phyloP scores from a whole-genome alignment of 495 filamentous ascomycete species.

The Evernia prunastri region DNA sequence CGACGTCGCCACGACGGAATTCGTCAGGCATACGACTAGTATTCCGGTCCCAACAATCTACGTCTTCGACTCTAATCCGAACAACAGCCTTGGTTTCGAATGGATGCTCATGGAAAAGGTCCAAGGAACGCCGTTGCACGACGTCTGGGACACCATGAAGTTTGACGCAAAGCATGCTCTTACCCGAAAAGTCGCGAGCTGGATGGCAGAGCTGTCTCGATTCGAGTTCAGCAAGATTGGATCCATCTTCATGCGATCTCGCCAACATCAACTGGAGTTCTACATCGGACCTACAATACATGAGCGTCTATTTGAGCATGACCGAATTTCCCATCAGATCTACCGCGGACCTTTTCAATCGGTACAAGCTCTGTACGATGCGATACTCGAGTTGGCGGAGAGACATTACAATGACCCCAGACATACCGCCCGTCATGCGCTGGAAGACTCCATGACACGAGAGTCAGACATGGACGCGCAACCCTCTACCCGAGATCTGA shows the following conservation, averaged over 20 bases:
- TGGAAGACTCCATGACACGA: neutral
- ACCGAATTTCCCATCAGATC: neutral
- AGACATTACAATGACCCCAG: neutral
- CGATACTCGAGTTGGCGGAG: neutral
- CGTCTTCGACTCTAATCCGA: slow-evolving; percentile 39
- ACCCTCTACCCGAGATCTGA: too few relatives aligned
- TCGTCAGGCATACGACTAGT: slow-evolving; percentile 38
- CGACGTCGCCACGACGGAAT: slow-evolving; percentile 51
- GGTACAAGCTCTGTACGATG: neutral
- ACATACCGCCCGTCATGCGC: neutral
- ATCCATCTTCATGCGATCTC: slow-evolving; percentile 7
- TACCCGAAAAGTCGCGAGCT: slow-evolving; percentile 35
- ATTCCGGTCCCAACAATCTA: slow-evolving; percentile 48
- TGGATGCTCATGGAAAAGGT: slow-evolving; percentile 53
- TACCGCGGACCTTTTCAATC: slow-evolving; percentile 10
- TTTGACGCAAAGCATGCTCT: slow-evolving; percentile 34
- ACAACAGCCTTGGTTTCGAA: slow-evolving; percentile 50
- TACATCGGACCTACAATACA: neutral
- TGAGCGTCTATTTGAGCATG: neutral
- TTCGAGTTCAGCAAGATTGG: slow-evolving; percentile 2
- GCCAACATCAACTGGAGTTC: neutral
- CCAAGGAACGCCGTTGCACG: slow-evolving; percentile 35
- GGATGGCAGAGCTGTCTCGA: slow-evolving; percentile 23
- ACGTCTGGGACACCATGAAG: slow-evolving; percentile 38
- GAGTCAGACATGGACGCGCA: too few relatives aligned